Conservation (phyloP, 208 protist species). For the Leishmania amazonensis region DNA sequence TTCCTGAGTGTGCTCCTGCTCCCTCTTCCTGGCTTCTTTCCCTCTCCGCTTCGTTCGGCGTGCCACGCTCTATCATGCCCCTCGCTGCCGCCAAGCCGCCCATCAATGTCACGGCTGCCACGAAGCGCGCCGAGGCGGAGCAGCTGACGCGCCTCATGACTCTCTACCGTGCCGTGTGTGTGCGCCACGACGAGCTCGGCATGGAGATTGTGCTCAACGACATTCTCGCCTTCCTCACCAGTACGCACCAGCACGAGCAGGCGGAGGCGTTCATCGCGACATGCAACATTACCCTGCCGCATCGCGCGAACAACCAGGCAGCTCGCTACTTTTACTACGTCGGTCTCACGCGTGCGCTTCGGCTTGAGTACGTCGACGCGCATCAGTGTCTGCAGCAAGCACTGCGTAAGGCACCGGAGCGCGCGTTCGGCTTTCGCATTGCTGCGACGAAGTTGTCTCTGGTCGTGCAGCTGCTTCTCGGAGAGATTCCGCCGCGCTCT, state of each 20-base stretch:
- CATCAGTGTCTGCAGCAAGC: constrained; percentile 94
- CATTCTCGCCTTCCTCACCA: constrained; percentile 80
- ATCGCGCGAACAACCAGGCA: constrained; percentile 92
- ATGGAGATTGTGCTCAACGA: constrained; percentile 88
- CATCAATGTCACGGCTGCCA: constrained; percentile 9
- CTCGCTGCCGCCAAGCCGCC: constrained; percentile 10
- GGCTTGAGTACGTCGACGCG: constrained; percentile 96
- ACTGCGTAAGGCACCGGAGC: constrained; percentile 96
- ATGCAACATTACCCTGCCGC: constrained; percentile 79
- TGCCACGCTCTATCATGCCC: constrained; percentile 7
- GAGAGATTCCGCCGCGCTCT: constrained; percentile 96
- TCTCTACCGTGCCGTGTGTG: constrained; percentile 81
- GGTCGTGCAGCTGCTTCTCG: constrained; percentile 97
- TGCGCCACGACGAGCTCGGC: constrained; percentile 89
- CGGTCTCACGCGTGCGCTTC: constrained; percentile 95
- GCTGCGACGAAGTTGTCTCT: constrained; percentile 94
- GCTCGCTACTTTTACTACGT: constrained; percentile 97
- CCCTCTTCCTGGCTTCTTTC: not conserved
- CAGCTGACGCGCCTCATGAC: constrained; percentile 75
- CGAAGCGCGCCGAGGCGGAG: constrained; percentile 38
- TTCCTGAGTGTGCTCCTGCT: not conserved
- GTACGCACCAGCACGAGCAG: constrained; percentile 78
- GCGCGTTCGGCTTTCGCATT: constrained; percentile 94
- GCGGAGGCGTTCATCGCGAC: constrained; percentile 86
- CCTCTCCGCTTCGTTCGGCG: not conserved